A percentile compares a stretch with the other conserved stretches of the same genome.
These are phyloP conservation scores for Lophiotrema nucula DNA, from an alignment of 495 filamentous ascomycete species.

Conservation along the genomic window DNA sequence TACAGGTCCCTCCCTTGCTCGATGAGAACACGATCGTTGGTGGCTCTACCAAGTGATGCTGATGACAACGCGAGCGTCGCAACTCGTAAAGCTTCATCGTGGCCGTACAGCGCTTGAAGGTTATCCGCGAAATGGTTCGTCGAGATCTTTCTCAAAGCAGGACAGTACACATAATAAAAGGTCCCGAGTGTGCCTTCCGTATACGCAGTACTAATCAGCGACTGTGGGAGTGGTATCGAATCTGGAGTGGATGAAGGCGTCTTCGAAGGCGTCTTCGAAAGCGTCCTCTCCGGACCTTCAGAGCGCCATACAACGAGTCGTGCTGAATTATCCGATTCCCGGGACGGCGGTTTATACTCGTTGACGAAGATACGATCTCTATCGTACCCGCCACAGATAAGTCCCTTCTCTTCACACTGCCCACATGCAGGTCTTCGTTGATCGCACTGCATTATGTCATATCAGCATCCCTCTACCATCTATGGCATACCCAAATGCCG, in stretches of 20 bases:
- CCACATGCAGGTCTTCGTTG: neutral
- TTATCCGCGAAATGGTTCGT: neutral
- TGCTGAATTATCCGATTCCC: no score
- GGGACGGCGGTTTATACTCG: no score
- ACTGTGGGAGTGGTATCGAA: neutral
- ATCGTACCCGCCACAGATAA: slow-evolving; percentile 6
- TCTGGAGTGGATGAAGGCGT: no score
- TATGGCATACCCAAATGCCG: neutral
- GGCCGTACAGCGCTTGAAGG: neutral
- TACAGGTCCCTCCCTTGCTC: neutral
- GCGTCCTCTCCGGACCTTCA: no score
- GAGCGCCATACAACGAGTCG: no score
- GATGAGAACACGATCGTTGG: neutral
- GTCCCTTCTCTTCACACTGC: neutral
- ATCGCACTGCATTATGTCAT: neutral
- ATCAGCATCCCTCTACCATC: neutral
- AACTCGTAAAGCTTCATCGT: neutral
- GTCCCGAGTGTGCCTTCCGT: neutral
- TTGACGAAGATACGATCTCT: slow-evolving; percentile 2
- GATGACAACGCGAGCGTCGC: neutral
- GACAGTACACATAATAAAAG: neutral
- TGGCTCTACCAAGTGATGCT: neutral
- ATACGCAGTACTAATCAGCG: neutral
- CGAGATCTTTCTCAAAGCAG: neutral
- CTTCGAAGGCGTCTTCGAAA: no score